Percentiles rank a stretch among this genome's conserved stretches.
phyloP scores from a whole-genome alignment of 73 alveolate species.

The Symbiodinium pilosum region DNA sequence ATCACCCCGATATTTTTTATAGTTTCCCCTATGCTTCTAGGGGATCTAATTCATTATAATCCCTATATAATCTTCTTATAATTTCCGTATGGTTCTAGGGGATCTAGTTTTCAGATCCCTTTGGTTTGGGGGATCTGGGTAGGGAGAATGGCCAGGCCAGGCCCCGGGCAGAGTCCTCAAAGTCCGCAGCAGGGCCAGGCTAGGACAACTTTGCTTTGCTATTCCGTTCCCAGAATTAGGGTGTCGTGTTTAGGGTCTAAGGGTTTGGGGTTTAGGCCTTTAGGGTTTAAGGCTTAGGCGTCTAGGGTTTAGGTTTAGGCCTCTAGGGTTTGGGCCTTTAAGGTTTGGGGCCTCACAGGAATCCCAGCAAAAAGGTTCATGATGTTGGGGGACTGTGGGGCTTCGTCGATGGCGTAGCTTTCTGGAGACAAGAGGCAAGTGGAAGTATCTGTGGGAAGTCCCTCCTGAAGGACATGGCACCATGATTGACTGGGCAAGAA shows the following conservation, averaged over 20 bases:
- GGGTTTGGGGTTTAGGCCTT: not conserved
- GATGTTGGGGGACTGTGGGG: too few relatives aligned
- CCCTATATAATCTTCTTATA: not conserved
- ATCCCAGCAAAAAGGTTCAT: too few relatives aligned
- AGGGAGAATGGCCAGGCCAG: not conserved
- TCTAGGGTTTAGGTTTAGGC: not conserved
- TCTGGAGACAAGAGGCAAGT: too few relatives aligned
- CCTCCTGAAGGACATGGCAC: too few relatives aligned
- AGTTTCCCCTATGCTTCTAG: too few relatives aligned
- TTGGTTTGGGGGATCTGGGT: not conserved
- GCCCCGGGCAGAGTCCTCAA: conserved; percentile 64
- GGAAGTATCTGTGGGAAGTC: too few relatives aligned
- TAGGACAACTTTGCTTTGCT: not conserved
- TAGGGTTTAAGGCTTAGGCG: not conserved
- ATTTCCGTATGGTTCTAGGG: not conserved
- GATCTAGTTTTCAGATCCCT: not conserved
- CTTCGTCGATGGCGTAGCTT: too few relatives aligned
- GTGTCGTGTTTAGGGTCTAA: too few relatives aligned
- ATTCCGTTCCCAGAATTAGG: too few relatives aligned
- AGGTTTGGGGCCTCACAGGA: too few relatives aligned
- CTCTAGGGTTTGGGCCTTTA: not conserved
- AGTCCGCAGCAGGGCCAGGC: conserved; percentile 86
- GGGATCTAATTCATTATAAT: too few relatives aligned
- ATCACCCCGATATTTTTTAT: not conserved
- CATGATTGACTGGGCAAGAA: too few relatives aligned